A percentile compares a stretch with the other conserved stretches of the same genome.
phyloP scores from a whole-genome alignment of 257 asterid genomes.

The Lycium ferocissimum region DNA sequence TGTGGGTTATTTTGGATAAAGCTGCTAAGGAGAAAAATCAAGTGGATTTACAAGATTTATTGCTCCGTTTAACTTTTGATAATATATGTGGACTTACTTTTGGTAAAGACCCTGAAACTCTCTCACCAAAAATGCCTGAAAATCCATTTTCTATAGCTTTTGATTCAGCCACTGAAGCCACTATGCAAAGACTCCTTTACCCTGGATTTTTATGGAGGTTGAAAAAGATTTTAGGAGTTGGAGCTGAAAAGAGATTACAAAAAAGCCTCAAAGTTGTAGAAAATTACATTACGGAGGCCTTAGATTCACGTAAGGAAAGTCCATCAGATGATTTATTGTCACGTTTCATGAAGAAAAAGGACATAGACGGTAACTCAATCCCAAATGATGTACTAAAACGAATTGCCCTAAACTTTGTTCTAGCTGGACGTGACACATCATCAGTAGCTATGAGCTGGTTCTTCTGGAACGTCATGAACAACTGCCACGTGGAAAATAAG shows the following conservation, averaged over 20 bases:
- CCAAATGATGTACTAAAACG: slow-evolving; percentile 62
- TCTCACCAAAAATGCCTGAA: slow-evolving; percentile 75
- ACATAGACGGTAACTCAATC: slow-evolving; percentile 57
- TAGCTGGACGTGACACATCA: slow-evolving; percentile 87
- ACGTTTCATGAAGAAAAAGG: slow-evolving; percentile 76
- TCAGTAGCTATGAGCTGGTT: slow-evolving; percentile 95
- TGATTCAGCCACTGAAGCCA: slow-evolving; percentile 88
- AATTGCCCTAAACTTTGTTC: slow-evolving; percentile 79
- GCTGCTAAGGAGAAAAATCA: slow-evolving; percentile 53
- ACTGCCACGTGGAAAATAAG: slow-evolving; percentile 54
- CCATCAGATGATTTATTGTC: slow-evolving; percentile 82
- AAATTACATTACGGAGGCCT: slow-evolving; percentile 70
- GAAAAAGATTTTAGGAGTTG: slow-evolving; percentile 61
- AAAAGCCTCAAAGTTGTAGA: slow-evolving; percentile 65
- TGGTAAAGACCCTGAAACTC: slow-evolving; percentile 85
- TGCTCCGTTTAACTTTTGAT: slow-evolving; percentile 75
- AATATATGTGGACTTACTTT: slow-evolving; percentile 85
- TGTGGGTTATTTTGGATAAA: slow-evolving; percentile 72
- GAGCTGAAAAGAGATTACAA: slow-evolving; percentile 61
- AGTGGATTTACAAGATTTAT: slow-evolving; percentile 74
- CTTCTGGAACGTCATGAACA: slow-evolving; percentile 78
- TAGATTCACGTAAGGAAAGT: slow-evolving; percentile 65
- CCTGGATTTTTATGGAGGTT: slow-evolving; percentile 77
- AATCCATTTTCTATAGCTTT: slow-evolving; percentile 74
- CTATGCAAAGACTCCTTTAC: slow-evolving; percentile 69